Evolutionary conservation across 345 rosid species (phyloP), one percentile per base, ranked within the genome.

Genomic region (Cardamine resedifolia): DNA sequence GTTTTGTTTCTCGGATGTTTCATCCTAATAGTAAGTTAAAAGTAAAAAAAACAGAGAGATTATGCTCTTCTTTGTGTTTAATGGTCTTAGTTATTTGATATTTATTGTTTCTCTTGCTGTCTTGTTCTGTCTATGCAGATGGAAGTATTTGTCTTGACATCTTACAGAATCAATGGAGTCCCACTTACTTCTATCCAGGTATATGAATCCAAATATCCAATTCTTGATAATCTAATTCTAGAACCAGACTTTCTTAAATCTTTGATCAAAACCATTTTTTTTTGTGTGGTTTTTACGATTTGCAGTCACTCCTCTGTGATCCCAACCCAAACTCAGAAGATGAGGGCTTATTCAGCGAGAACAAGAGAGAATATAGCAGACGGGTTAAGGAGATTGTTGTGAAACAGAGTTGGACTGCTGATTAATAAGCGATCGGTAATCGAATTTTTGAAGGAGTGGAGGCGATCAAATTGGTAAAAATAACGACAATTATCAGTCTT

Each of bases 281-380:
- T n/a, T n/a, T n/a, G n/a, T n/a, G 67, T 30, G 9, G 9, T 52
- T 31, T 28, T 36, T 24, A 6, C 19, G 15, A 12, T 9, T 61
- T 77, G 68, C 77, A 88, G 91, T 85, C 90, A 4, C 68, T 88
- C 75, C 88, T 90, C 7, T 90, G 90, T 68, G 93, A 90, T 23
- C 96, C 96, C 43, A 88, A 85, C 77, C 91, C 93, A 3, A 88
- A 90, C 66, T 86, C 96, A 0, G 93, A 90, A 81, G 93, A 91
- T 6, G 90, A 88, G 30, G 73, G 88, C 64, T 83, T 90, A 90
- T 88, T 86, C 60, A 87, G 93, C 10, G 93, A 88, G 91, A 90
- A 52, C 86, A 90, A 87, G 93, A 7, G 93, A 88, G 91, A 90
- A 52, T 87, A 90, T 77, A 90, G 85, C 68, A 65, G 87, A 41